Base-by-base conservation (phyloP, 2,329 filamentous ascomycete species). In the Esteya vermicola region DNA sequence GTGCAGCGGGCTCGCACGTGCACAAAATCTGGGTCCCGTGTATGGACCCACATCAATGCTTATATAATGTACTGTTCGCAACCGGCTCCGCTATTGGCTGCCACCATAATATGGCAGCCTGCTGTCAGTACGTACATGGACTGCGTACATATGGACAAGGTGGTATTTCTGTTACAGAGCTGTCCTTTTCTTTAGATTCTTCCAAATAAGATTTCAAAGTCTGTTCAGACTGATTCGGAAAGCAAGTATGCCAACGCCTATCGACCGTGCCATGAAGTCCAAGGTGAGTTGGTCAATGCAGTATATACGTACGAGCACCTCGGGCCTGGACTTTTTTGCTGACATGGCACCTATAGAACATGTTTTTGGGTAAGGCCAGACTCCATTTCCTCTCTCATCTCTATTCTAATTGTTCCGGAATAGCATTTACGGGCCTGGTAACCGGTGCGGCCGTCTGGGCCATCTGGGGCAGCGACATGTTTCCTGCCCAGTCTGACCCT, bases 391-490 rank as follows among this genome's bases (percentile, higher is more conserved):
- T 23, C 6, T 7, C 7, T 23, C 22, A 31, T 6, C 14, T 19
- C n/a, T 3, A 18, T 18, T 40, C 9, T 23, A 40, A 9, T 36
- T 33, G 25, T n/a, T n/a, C n/a, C n/a, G n/a, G n/a, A n/a, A 38
- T 62, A 78, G 84, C 78, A 16, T 95, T 95, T 55, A 78, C 81
- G 5, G 84, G 82, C 9, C 70, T 93, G 39, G 72, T 95, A 13
- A 82, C 83, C 7, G 85, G 82, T 2, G 85, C 81, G 2, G 81
- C 85, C 14, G 76, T 75, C 32, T 94, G 82, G 80, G 72, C 75
- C 16, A 89, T 95, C 51, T 93, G 82, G 78, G 85, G 85, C 42
- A 70, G 75, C 39, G 85, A 89, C 47, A 72, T 95, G 52, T 93
- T 95, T 52, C 88, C 88, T 1, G 59, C 72, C 4, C 65, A 77